Evolutionary conservation across 345 rosid species (phyloP).

Genomic region (Leavenworthia alabamica): DNA sequence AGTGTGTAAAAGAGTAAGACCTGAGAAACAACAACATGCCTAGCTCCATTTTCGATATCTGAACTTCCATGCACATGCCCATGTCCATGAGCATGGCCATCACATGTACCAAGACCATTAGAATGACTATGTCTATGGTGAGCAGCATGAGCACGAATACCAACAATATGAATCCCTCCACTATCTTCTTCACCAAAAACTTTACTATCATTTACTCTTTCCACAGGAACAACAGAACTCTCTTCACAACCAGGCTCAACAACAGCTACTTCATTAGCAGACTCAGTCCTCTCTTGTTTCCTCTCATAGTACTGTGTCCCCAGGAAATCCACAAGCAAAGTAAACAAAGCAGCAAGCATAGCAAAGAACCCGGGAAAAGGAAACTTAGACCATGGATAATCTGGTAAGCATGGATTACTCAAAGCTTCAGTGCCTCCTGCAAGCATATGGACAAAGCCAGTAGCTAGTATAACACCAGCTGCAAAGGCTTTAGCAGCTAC

Average conservation of each 20-base stretch:
- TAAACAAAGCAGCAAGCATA: slow-evolving; percentile 66
- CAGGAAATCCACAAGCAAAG: slow-evolving; percentile 79
- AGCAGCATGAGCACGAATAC: slow-evolving; percentile 88
- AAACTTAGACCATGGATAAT: slow-evolving; percentile 71
- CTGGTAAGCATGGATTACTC: slow-evolving; percentile 58
- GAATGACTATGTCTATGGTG: slow-evolving; percentile 81
- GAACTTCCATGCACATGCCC: slow-evolving; percentile 24
- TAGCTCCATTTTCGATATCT: slow-evolving; percentile 46
- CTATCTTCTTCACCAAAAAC: slow-evolving; percentile 84
- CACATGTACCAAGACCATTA: slow-evolving; percentile 53
- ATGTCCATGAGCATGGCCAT: slow-evolving; percentile 31
- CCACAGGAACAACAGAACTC: slow-evolving; percentile 36
- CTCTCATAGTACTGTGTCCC: slow-evolving; percentile 93
- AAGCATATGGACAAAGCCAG: slow-evolving; percentile 95
- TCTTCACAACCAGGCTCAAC: slow-evolving; percentile 35
- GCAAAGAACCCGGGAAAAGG: slow-evolving; percentile 89
- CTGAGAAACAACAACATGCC: slow-evolving; percentile 95
- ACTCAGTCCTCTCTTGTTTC: slow-evolving; percentile 51
- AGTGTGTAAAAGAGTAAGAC: slow-evolving; percentile 23
- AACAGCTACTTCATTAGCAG: slow-evolving; percentile 8
- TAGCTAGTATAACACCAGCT: slow-evolving; percentile 89
- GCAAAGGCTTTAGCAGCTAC: slow-evolving; percentile 87
- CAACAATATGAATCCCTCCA: slow-evolving; percentile 88
- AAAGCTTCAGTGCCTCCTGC: slow-evolving; percentile 55
- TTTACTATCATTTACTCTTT: slow-evolving; percentile 31